Evolutionary conservation across 306 rosid genomes (phyloP).

Genomic region (Trifolium dubium): DNA sequence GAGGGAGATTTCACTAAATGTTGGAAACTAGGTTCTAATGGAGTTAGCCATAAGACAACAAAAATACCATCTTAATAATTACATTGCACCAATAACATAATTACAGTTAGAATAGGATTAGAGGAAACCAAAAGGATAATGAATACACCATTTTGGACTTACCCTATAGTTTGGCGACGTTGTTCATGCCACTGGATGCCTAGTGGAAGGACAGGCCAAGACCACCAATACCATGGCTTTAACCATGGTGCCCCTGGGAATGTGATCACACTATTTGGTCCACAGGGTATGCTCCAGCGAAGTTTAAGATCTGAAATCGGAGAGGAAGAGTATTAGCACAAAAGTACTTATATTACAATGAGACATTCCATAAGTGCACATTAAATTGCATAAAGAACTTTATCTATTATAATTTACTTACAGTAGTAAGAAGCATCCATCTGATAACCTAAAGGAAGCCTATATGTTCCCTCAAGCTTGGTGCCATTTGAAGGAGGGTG

Average conservation of each 20-base stretch:
- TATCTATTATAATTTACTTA: constrained; percentile 42
- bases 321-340: neutral
- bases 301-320: constrained; percentile 67
- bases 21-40: no score
- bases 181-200: constrained; percentile 88
- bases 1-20: neutral
- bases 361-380: neutral
- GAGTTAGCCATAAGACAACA: no score
- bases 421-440: constrained; percentile 99
- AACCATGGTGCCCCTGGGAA: constrained; percentile 93
- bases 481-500: constrained; percentile 66
- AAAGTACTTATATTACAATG: neutral
- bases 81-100: neutral
- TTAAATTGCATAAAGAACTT: neutral
- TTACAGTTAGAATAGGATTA: neutral
- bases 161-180: constrained; percentile 82
- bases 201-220: constrained; percentile 95
- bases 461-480: constrained; percentile 76
- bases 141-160: constrained; percentile 23
- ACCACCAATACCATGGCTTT: constrained; percentile 99
- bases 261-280: constrained; percentile 95
- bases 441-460: constrained; percentile 96
- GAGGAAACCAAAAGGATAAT: neutral
- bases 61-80: no score
- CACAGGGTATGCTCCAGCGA: constrained; percentile 95